phyloP scores from a whole-genome alignment of 2,329 filamentous ascomycete genomes.

The Trichoderma arundinaceum region DNA sequence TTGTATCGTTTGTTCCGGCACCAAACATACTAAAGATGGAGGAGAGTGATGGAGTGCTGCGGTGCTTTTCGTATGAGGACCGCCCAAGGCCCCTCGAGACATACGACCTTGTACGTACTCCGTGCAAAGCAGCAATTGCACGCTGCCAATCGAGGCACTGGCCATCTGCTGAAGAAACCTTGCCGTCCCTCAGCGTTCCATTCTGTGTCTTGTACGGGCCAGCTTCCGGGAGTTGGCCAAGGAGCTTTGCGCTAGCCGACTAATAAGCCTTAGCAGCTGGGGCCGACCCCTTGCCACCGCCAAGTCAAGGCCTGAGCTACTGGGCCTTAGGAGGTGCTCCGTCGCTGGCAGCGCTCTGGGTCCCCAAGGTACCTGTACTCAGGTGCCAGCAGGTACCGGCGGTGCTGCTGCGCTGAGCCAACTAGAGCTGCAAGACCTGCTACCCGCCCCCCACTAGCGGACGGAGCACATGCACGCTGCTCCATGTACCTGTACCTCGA shows the following conservation, averaged over 20 bases:
- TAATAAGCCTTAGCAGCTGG: neutral
- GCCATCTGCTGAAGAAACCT: constrained; percentile 4
- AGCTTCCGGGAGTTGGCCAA: constrained; percentile 23
- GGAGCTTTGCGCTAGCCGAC: constrained; percentile 25
- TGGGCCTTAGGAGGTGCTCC: neutral
- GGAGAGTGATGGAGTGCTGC: too few species aligned
- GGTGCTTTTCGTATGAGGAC: too few species aligned
- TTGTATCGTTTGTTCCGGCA: too few species aligned
- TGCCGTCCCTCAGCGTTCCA: neutral
- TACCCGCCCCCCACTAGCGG: neutral
- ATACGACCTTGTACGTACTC: neutral
- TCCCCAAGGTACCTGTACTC: constrained; percentile 2
- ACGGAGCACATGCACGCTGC: neutral
- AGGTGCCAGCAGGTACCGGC: neutral
- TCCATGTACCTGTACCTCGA: constrained; percentile 1
- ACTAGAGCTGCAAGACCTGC: neutral
- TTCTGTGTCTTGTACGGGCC: constrained; percentile 14
- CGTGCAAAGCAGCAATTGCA: neutral
- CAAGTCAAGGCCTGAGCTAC: neutral
- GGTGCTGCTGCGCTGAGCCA: neutral
- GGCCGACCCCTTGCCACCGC: neutral
- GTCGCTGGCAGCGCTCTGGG: too few species aligned
- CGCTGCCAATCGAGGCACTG: neutral
- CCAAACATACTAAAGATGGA: too few species aligned
- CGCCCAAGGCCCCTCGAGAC: too few species aligned